phyloP scores from a whole-genome alignment of 768 basidiomycete genomes.

The Cystofilobasidium ferigula region DNA sequence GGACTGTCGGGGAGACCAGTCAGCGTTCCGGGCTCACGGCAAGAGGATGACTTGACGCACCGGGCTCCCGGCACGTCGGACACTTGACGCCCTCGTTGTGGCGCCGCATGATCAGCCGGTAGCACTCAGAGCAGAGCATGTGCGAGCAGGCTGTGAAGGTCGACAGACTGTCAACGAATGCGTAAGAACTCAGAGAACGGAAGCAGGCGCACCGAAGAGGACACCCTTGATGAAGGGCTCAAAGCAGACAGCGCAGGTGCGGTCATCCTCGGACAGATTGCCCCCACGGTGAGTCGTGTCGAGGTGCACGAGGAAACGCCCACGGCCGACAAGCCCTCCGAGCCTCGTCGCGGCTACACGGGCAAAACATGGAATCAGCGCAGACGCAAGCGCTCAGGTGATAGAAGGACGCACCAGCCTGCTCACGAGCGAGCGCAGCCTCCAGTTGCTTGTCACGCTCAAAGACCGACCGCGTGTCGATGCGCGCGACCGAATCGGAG shows the following conservation, averaged over 20 bases:
- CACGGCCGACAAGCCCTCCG: no score
- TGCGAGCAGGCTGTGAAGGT: slow-evolving; percentile 10
- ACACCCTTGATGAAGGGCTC: background rate
- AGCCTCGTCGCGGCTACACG: no score
- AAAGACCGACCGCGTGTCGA: no score
- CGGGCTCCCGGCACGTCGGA: background rate
- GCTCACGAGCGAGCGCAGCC: no score
- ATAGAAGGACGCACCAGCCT: no score
- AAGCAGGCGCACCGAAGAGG: background rate
- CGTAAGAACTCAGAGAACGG: no score
- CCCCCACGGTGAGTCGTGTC: background rate
- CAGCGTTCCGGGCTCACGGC: background rate
- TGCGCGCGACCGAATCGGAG: background rate
- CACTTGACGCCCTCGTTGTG: background rate
- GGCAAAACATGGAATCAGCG: no score
- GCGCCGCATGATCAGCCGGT: background rate
- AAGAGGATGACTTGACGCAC: background rate
- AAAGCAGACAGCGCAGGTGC: background rate
- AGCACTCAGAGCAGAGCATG: slow-evolving; percentile 16
- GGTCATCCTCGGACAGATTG: background rate
- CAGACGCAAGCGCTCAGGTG: no score
- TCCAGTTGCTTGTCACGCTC: no score
- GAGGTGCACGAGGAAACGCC: background rate
- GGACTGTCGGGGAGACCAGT: background rate
- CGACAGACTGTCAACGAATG: background rate